A percentile compares a stretch with the other conserved stretches of the same genome.
These are phyloP conservation scores for Penicillium arizonense DNA, from an alignment of 495 filamentous ascomycete genomes.

Conservation along the genomic window DNA sequence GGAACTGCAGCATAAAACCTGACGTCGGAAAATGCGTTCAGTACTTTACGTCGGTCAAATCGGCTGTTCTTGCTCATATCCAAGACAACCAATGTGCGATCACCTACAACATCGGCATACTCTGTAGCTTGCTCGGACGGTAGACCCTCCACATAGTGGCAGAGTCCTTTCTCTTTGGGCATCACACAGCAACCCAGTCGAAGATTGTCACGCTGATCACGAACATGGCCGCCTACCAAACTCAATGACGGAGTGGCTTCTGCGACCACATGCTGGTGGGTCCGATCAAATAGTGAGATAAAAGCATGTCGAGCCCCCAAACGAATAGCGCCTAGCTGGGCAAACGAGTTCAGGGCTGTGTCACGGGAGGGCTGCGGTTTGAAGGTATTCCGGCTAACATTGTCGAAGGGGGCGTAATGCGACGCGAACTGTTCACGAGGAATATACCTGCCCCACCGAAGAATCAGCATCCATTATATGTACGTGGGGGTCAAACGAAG, in stretches of 20 bases:
- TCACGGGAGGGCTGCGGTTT: constrained; percentile 41
- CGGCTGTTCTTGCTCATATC: constrained; percentile 25
- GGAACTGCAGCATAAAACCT: constrained; percentile 62
- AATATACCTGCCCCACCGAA: constrained; percentile 15
- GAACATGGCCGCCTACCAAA: constrained; percentile 25
- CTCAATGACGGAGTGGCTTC: constrained; percentile 54
- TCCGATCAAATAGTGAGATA: constrained; percentile 57
- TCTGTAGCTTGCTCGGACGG: background rate
- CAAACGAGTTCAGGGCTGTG: constrained; percentile 56
- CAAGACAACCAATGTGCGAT: constrained; percentile 17
- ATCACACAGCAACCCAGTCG: constrained; percentile 43
- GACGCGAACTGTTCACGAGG: constrained; percentile 11
- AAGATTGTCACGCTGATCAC: constrained; percentile 30
- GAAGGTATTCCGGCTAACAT: constrained; percentile 9
- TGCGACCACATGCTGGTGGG: constrained; percentile 57
- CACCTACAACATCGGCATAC: constrained; percentile 17
- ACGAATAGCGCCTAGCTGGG: constrained; percentile 56
- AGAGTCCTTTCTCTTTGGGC: constrained; percentile 41
- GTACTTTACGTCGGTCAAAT: constrained; percentile 24
- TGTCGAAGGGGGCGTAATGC: constrained; percentile 20
- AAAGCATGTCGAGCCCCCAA: constrained; percentile 50
- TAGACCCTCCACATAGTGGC: constrained; percentile 33
- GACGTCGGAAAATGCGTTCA: constrained; percentile 28
- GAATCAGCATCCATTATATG: background rate
- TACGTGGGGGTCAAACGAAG: background rate